Evolutionary conservation across 1,284 basidiomycete genomes (phyloP), one percentile per base, ranked within the genome.

Genomic region (Irpex sp.): DNA sequence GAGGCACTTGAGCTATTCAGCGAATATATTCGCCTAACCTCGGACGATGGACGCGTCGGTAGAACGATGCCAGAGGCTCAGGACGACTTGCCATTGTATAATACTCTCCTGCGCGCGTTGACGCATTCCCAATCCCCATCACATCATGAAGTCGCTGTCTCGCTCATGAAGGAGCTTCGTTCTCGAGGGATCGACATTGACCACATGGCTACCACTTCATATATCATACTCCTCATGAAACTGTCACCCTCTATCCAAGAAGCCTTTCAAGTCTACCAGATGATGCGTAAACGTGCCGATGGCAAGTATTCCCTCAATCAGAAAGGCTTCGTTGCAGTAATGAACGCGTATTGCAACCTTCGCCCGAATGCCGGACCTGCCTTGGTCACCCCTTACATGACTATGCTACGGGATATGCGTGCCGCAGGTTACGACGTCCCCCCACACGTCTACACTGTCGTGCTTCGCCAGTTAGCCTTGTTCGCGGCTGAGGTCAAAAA

Each of bases 401-500:
- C 85, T 59, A 90, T 98, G 66, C 82, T 97, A 64, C 79, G 82
- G 58, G 94, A 97, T 77, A 96, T 98, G 93, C 87, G 86, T 8
- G 73, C 76, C 1, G 83, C 85, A 0, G 88, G 89, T 11, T 76
- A 86, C 65, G 77, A 79, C 0, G 81, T 91, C 19, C 82, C 84
- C 0, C 74, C 82, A 0, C 75, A 83, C 35, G 84, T 92, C 11
- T 94, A 97, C 73, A 89, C 88, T 15, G 83, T 87, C 59, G 79
- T 97, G 58, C 79, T 98, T 33, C 79, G 78, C 35, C 82, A 82
- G 61, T 75, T 90, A 51, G 80, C 79, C 13, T 65, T 72, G n/a
- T 68, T 84, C 46, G 82, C 81, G 0, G 68, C 62, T 4, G 49
- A 62, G 37, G 68, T 53, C 21, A 37, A 36, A 4, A 21, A 64